Base-by-base conservation (phyloP, 352 stramenopile genomes). In the Phytophthora ohioensis region DNA sequence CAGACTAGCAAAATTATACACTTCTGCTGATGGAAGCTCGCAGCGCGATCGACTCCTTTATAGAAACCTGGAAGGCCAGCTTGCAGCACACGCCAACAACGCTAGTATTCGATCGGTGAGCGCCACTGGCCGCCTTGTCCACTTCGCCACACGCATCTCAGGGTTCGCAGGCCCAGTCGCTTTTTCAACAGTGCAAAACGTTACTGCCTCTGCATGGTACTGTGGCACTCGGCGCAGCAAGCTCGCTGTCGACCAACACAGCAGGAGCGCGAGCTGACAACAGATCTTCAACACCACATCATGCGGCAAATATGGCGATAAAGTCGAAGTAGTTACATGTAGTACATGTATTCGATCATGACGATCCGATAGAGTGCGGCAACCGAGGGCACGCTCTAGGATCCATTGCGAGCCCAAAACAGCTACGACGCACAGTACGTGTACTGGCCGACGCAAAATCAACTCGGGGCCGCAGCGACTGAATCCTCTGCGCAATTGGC, bases 181-280 rank as follows among this genome's bases (percentile, higher is more conserved):
- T 12, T 56, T 55, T 65, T 57, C 57, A 65, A 55, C 57, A 64
- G 57, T 57, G 57, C 57, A 36, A 42, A 32, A 32, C 9, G 30
- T 27, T 55, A 4, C 48, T 56, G 48, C 43, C 39, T 36, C 9
- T 53, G 46, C 27, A 38, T 13, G 43, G 43, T 30, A 11, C 48
- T 31, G 34, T 31, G n/a, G 35, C 31, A 4, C 35, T 27, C 21
- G 35, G 42, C 17, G 15, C 42, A 5, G 7, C 15, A 12, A 27
- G 43, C 39, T 12, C 15, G 11, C 39, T 46, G 39, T 46, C 39
- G 39, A 46, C 39, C 39, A 27, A 12, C 39, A 46, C 39, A 46
- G 39, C 15, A 21, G 39, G 15, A 9, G 39, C 12, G 39, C 12
- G 39, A 46, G 39, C 12, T 12, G 39, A 46, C 39, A 46, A 46